Evolutionary conservation across 371 early-diverging fungal species (phyloP).

Genomic region (Mortierella sp.): DNA sequence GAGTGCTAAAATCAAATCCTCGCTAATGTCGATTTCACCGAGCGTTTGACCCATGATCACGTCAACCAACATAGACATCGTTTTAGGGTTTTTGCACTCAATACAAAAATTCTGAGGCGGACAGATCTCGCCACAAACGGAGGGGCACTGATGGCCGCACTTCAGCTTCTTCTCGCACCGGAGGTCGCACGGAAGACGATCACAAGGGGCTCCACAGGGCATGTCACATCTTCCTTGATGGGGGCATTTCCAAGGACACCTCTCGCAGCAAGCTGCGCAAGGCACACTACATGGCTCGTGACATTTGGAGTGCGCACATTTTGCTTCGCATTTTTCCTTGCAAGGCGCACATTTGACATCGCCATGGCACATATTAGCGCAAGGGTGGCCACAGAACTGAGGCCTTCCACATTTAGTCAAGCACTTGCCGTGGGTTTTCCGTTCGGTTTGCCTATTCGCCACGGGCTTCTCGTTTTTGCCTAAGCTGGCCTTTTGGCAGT

Average conservation of each 20-base stretch:
- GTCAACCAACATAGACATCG: constrained; percentile 54
- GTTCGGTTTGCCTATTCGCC: background rate
- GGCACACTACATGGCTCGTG: constrained; percentile 41
- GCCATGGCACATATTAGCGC: constrained; percentile 41
- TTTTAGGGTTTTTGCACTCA: constrained; percentile 35
- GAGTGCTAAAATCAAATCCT: constrained; percentile 59
- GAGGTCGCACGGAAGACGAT: constrained; percentile 64
- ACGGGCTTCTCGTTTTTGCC: background rate
- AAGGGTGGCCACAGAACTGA: constrained; percentile 39
- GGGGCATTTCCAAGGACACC: constrained; percentile 61
- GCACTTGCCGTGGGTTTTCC: constrained; percentile 30
- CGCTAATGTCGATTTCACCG: constrained; percentile 57
- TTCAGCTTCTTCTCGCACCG: constrained; percentile 58
- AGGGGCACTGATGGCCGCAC: constrained; percentile 67
- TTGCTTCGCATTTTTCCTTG: constrained; percentile 39
- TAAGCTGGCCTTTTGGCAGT: constrained; percentile 21
- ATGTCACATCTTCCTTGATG: constrained; percentile 61
- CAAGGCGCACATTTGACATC: constrained; percentile 59
- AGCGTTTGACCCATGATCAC: constrained; percentile 51
- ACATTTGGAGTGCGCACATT: constrained; percentile 61
- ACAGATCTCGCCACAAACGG: constrained; percentile 67
- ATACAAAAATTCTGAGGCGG: constrained; percentile 58
- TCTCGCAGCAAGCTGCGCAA: constrained; percentile 61
- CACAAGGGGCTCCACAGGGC: constrained; percentile 68
- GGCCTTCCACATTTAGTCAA: constrained; percentile 5